Evolutionary conservation across 192 early-diverging fungal species (phyloP), one percentile per base, ranked within the genome.

Genomic region (Chytriomyces hyalinus): DNA sequence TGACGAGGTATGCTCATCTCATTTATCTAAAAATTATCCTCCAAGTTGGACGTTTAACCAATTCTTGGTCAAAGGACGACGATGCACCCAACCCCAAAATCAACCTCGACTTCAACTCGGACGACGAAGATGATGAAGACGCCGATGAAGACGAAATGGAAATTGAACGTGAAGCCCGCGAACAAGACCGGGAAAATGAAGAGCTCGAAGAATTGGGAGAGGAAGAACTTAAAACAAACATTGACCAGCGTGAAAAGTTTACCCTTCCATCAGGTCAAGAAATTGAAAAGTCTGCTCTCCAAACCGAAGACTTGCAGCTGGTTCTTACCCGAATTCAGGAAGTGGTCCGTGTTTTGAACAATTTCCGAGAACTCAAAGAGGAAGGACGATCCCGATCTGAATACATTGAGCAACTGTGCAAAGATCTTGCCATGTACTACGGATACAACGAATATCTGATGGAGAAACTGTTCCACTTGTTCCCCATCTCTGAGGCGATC

Each of bases 391-490:
- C 93, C 20, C 91, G 96, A 28, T 82, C 87, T 62, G 94, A 98
- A 67, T 98, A 97, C 76, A 87, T 96, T 70, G 89, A 89, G 53
- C 94, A 94, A 81, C 88, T 97, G 53, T 78, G 93, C 65, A 93
- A 94, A 84, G 97, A 99, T 80, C 86, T 99, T 70, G 91, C 92
- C 64, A 82, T 88, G 53, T 98, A 98, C 87, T 98, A 98, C 81
- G 96, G 97, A 46, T 98, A 98, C 83, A 95, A 93, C 71, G 91
- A 95, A 43, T 98, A 90, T 68, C 84, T 99, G 77, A 87, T 92
- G 80, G 93, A 96, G 76, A 96, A 96, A 81, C 88, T 98, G 6
- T 92, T 97, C 82, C 87, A 97, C 75, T 85, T 97, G 77, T 97
- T 99, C 84, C 87, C 95, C 8, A 87, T 94, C 2, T 89, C 92